Evolutionary conservation across 2,329 filamentous ascomycete species (phyloP), one percentile per base, ranked within the genome.

Genomic region (Coniochaeta pulveracea): DNA sequence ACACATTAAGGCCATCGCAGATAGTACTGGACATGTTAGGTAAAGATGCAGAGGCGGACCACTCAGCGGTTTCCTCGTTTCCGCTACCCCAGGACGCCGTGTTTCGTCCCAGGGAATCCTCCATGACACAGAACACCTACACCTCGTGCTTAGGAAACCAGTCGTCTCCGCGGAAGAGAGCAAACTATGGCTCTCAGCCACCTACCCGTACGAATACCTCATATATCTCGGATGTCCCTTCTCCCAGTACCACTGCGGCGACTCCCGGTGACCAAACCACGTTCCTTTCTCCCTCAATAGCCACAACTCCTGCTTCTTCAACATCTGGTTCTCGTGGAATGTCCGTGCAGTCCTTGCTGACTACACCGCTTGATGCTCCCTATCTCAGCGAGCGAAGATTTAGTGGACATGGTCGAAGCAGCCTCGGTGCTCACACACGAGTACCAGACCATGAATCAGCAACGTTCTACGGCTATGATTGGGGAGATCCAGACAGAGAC

Each of bases 401-500:
- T 31, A 10, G n/a, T 3, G 28, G 28, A 6, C 28, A 14, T 10
- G 19, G 17, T 14, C 28, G 9, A 19, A 12, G 28, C 19, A 22
- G 18, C 19, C 18, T 14, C 18, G 4, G 22, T 14, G 28, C n/a
- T 6, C 28, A 6, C 8, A 5, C 24, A 10, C 33, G 17, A 4
- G 18, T 15, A 10, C 11, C 17, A 14, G 22, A 15, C 4, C 24
- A 43, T 38, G 42, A 58, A 38, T 47, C 61, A 41, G 54, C 56
- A 22, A 66, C 56, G 6, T 71, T 65, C 26, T 85, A 82, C 49
- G 83, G 84, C 5, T 69, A 81, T 38, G 84, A 89, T 47, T 64
- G 72, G 36, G 84, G 83, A 1, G 63, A 75, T 39, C 67, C 68
- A 8, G 83, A 89, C 54, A 57, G 73, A 14, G 83, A 89, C 45